Evolutionary conservation across 2,329 filamentous ascomycete genomes (phyloP).

Genomic region (Paraphoma sp.): DNA sequence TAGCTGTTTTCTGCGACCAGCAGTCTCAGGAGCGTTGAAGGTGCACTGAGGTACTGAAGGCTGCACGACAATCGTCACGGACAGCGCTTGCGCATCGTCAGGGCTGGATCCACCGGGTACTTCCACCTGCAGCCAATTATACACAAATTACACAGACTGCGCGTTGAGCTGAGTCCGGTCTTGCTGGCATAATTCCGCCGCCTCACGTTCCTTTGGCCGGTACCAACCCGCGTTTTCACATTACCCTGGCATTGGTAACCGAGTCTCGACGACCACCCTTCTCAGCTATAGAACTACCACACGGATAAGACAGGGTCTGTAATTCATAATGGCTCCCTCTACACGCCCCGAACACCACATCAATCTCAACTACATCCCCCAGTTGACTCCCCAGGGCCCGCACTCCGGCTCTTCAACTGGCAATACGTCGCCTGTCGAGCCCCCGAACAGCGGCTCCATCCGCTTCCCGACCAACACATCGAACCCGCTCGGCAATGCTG

Average conservation of each 20-base stretch:
- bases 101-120: constrained; percentile 35
- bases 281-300: constrained; percentile 30
- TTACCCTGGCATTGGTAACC: constrained; percentile 49
- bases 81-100: constrained; percentile 21
- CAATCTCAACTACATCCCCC: constrained; percentile 80
- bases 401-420: constrained; percentile 81
- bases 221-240: constrained; percentile 43
- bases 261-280: constrained; percentile 38
- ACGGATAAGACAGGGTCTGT: constrained; percentile 49
- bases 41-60: not conserved
- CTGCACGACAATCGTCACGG: not conserved
- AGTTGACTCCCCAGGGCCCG: constrained; percentile 69
- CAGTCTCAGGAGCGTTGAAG: constrained; percentile 21
- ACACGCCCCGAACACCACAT: constrained; percentile 83
- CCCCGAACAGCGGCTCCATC: constrained; percentile 66
- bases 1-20: constrained; percentile 11
- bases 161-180: constrained; percentile 34
- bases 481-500: constrained; percentile 57
- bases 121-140: constrained; percentile 13
- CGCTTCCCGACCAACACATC: constrained; percentile 77
- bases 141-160: constrained; percentile 29
- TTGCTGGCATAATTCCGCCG: constrained; percentile 41
- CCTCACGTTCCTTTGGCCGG: constrained; percentile 52
- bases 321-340: constrained; percentile 90
- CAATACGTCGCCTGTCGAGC: constrained; percentile 81